Evolutionary conservation across 805 yeast species (phyloP), one percentile per base, ranked within the genome.

Genomic region (Starmera pachycereana): DNA sequence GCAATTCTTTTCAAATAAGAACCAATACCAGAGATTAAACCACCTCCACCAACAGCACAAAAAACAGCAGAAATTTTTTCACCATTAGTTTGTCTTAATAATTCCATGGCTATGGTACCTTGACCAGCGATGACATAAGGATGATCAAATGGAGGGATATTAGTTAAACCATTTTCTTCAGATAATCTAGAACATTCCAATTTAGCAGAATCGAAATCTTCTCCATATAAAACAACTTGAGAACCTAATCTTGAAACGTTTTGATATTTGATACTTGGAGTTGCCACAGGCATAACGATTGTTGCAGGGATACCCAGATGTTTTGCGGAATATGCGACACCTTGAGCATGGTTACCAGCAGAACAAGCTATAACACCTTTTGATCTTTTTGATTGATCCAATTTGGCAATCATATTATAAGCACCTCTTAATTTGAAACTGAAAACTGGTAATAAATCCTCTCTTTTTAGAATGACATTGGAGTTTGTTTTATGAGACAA

Each of bases 311-410:
- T 87, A 25, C 81, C 81, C 54, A 92, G 67, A 44, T 81, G 76
- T 44, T 76, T 78, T 4, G 97, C 96, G 18, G 95, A 82, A 58
- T 63, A 90, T 0, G 98, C 98, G 12, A 92, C 97, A 49, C 99
- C 99, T 59, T 92, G 99, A 2, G 99, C 99, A 53, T 92, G 99
- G 61, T 92, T 92, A 30, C 99, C 99, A 4, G 99, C 99, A 28
- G 97, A 87, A 54, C 97, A 92, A 0, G 97, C 97, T 57, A 94
- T 83, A 40, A 92, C 97, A 51, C 99, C 99, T 69, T 58, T 86
- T 52, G 47, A 80, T 72, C 50, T 79, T 31, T 62, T 55, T 8
- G 57, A 39, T n/a, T 74, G 63, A 39, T 78, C 76, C 37, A 92
- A 63, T 52, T 90, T 85, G 30, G 97, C 94, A 52, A 92, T 83